Conservation (phyloP, 2,329 filamentous ascomycete genomes). For the Botryosphaeria dothidea region DNA sequence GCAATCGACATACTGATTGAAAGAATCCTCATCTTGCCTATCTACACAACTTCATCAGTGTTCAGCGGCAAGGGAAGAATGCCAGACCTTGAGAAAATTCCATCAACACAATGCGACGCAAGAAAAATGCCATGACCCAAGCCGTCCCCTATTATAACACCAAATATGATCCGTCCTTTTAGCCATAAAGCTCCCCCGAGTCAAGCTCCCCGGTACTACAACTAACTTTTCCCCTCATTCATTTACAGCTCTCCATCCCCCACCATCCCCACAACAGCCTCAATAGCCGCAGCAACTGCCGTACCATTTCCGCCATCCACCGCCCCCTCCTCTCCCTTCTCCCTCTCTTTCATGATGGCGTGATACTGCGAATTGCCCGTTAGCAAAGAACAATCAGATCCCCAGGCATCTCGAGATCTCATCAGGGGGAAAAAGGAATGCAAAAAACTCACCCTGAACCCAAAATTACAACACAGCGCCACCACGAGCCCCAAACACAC, state of each 20-base stretch:
- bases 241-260: neutral
- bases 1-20: neutral
- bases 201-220: no score
- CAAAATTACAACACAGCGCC: constrained; percentile 84
- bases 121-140: no score
- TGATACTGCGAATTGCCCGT: neutral
- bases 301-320: neutral
- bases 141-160: no score
- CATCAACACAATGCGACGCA: no score
- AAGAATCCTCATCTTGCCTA: neutral
- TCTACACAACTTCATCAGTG: neutral
- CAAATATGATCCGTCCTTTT: no score
- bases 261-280: neutral
- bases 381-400: neutral
- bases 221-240: neutral
- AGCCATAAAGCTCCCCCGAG: no score
- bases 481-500: constrained; percentile 77
- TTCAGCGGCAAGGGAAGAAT: no score
- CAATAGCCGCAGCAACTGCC: neutral
- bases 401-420: no score
- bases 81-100: no score
- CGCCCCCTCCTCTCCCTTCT: neutral
- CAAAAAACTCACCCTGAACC: constrained; percentile 60
- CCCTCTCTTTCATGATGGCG: constrained; percentile 1
- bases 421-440: neutral